Conservation (phyloP, 2,329 filamentous ascomycete species). For the Pyrenochaeta sp. region DNA sequence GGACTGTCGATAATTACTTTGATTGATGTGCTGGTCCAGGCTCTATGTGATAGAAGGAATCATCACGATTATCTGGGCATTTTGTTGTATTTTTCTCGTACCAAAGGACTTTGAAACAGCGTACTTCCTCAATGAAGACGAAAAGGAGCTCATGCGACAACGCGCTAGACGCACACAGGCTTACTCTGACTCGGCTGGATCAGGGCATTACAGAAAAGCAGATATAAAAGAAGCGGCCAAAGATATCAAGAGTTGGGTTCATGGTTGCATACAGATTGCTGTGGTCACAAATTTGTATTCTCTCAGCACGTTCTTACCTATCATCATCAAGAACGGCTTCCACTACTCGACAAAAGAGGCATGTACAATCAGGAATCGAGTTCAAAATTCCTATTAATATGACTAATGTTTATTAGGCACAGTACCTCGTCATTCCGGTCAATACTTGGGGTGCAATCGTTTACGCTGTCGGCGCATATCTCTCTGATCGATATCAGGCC, state of each 20-base stretch:
- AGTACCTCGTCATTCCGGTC: constrained; percentile 54
- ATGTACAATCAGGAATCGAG: constrained; percentile 24
- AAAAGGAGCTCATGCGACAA: constrained; percentile 40
- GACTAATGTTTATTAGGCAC: constrained; percentile 19
- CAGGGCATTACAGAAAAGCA: constrained; percentile 36
- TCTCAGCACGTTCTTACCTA: constrained; percentile 54
- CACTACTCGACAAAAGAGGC: constrained; percentile 51
- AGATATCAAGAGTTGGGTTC: constrained; percentile 44
- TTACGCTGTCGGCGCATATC: constrained; percentile 50
- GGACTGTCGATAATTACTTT: too few species aligned
- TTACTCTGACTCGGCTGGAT: constrained; percentile 40
- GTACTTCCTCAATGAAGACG: constrained; percentile 42
- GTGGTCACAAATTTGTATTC: constrained; percentile 51
- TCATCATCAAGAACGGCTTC: constrained; percentile 54
- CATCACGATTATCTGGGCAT: constrained; percentile 39
- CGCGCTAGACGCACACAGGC: constrained; percentile 40
- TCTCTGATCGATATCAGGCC: constrained; percentile 49
- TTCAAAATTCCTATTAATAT: background rate
- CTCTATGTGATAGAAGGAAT: constrained; percentile 44
- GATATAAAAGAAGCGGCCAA: constrained; percentile 44
- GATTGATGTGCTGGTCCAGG: constrained; percentile 12
- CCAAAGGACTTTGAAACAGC: constrained; percentile 44
- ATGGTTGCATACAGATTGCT: constrained; percentile 50
- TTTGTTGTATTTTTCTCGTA: constrained; percentile 39
- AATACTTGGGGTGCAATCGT: constrained; percentile 53